Base-by-base conservation (phyloP, 345 rosid species). In the Stellera chamaejasme region DNA sequence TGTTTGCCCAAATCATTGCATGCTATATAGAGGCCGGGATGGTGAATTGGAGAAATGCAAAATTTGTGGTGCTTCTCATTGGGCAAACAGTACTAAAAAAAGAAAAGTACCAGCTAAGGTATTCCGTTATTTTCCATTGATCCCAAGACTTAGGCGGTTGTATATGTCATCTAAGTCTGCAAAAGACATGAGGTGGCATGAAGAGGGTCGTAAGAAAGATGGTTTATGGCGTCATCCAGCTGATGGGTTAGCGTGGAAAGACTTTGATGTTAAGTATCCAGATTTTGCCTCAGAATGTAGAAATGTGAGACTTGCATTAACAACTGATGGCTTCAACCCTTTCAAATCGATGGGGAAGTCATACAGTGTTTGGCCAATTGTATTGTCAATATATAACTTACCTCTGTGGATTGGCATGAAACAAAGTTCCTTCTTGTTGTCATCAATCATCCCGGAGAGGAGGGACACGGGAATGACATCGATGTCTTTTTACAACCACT, bases 91-190 rank as follows among this genome's bases (percentile, higher is more conserved):
- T n/a, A n/a, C n/a, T n/a, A n/a, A n/a, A n/a, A n/a, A n/a, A n/a
- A n/a, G n/a, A n/a, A n/a, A n/a, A n/a, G n/a, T n/a, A n/a, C n/a
- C n/a, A n/a, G n/a, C n/a, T n/a, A n/a, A n/a, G n/a, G n/a, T n/a
- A n/a, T n/a, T n/a, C 39, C 39, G 43, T 1, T 45, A 64, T 19
- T 70, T 65, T 59, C 56, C 63, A 3, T 49, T 70, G 4, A 54
- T 13, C 0, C 54, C 49, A 0, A 48, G 53, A 4, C 23, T 66
- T 7, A 11, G 54, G 1, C 39, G 66, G 2, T 27, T 54, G 52
- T 54, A 27, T 10, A 60, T 59, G 36, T 60, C 53, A 5, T 26
- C 14, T 1, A 2, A 56, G 6, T 26, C 27, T 0, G 11, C 63
- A 19, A 0, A 0, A 2, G 4, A n/a, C 3, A 69, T 63, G 61